Conservation (phyloP, 805 yeast species). For the Candida multigemmis region DNA sequence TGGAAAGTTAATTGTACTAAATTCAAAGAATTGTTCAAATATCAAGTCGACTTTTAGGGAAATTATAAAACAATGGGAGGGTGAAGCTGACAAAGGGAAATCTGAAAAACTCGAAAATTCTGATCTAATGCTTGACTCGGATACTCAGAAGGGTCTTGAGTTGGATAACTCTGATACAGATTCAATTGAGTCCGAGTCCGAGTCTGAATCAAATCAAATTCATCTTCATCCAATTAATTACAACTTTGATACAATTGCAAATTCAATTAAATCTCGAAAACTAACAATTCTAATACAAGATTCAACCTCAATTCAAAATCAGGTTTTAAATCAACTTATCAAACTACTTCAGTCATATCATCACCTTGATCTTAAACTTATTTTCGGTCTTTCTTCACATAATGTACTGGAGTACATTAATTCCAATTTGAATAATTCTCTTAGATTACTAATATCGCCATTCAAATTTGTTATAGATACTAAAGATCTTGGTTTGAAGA, state of each 20-base stretch:
- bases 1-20: slow-evolving; percentile 15
- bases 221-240: background rate
- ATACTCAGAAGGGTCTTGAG: slow-evolving; percentile 1
- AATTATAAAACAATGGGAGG: slow-evolving; percentile 18
- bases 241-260: slow-evolving; percentile 3
- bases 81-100: slow-evolving; percentile 5
- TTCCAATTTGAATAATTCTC: slow-evolving; percentile 19
- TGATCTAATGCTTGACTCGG: background rate
- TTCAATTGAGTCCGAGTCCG: slow-evolving; percentile 6
- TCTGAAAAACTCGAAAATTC: background rate
- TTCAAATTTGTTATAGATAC: slow-evolving; percentile 25
- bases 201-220: slow-evolving; percentile 6
- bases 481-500: slow-evolving; percentile 21
- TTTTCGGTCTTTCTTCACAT: slow-evolving; percentile 26
- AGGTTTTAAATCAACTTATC: slow-evolving; percentile 25
- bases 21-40: slow-evolving; percentile 22
- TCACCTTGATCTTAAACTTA: slow-evolving; percentile 17
- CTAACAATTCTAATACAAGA: slow-evolving; percentile 24
- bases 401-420: slow-evolving; percentile 30
- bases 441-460: slow-evolving; percentile 16
- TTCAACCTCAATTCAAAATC: slow-evolving; percentile 22
- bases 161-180: slow-evolving; percentile 1
- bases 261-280: background rate
- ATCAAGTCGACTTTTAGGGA: slow-evolving; percentile 24
- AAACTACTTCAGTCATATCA: slow-evolving; percentile 19